These are phyloP conservation scores for Trametes sanguinea DNA, from an alignment of 768 basidiomycete species.

Conservation along the genomic window DNA sequence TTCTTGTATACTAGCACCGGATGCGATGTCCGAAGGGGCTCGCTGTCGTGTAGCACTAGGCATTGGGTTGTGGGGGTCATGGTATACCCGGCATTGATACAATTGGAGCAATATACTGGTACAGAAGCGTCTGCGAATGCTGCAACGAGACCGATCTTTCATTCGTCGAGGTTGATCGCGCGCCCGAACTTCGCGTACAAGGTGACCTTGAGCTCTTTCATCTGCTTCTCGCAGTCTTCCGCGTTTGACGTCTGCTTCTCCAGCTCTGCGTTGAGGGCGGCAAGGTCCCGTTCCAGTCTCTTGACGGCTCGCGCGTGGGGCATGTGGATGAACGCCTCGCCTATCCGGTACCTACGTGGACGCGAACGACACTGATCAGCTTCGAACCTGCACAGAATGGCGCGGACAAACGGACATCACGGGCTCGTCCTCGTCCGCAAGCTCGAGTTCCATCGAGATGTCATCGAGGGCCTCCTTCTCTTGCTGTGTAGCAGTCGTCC, in stretches of 20 bases:
- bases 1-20: neutral
- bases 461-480: conserved; percentile 96
- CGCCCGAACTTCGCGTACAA: conserved; percentile 92
- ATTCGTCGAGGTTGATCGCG: conserved; percentile 92
- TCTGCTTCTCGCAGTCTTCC: conserved; percentile 68
- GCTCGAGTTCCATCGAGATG: conserved; percentile 81
- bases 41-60: neutral
- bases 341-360: conserved; percentile 79
- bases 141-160: neutral
- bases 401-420: conserved; percentile 58
- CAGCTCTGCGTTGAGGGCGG: conserved; percentile 57
- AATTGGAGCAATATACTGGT: neutral
- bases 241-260: conserved; percentile 49
- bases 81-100: conserved; percentile 14
- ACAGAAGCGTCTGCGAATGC: neutral
- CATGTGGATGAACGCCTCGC: conserved; percentile 87
- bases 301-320: conserved; percentile 66
- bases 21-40: neutral
- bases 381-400: neutral
- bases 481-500: conserved; percentile 50
- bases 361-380: neutral
- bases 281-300: conserved; percentile 71
- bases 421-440: conserved; percentile 80
- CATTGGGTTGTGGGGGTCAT: neutral
- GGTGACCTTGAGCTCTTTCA: conserved; percentile 78